Base-by-base conservation (phyloP, 2,329 filamentous ascomycete genomes). In the Kalaharituber pfeilii region DNA sequence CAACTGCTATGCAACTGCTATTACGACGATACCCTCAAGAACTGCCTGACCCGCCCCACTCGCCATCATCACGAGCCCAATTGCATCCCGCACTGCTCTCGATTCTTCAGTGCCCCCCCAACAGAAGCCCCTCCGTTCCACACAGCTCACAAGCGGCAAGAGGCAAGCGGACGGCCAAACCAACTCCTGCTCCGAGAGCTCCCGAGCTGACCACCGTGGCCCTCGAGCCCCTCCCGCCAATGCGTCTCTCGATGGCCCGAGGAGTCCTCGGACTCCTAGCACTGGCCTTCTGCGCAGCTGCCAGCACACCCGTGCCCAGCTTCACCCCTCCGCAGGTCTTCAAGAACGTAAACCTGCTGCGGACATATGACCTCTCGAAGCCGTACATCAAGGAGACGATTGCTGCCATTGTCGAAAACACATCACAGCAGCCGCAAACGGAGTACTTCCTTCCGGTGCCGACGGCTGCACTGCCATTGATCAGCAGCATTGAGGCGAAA, bases 391-490 rank as follows among this genome's bases (percentile, higher is more conserved):
- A 87, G 66, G 89, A 96, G 70, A 83, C 81, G 13, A 79, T 95
- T 74, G 95, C 96, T 70, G 82, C 94, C n/a, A 75, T 94, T 51
- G 79, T 98, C 59, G 84, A 95, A 73, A 98, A 98, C 68, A 74
- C 84, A 62, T 85, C 82, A 65, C 75, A 77, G 58, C 73, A 81
- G 61, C 77, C 87, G 18, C 88, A 96, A 67, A 78, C 80, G 67
- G 83, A 94, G 69, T 98, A 98, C 75, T 96, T 82, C 69, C 65
- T 98, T 52, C 85, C 88, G 2, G 94, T 98, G 67, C 82, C 85
- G 55, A 73, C 81, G 56, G 77, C 81, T 59, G 74, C 86, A 69
- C 78, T 94, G 64, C 76, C 79, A 60, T 81, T 78, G 60, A 72
- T 96, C 59, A 91, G 89, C 60, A 86, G 83, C 36, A 72, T 98